phyloP scores from a whole-genome alignment of 140 eudicot species.

The Erigeron philadelphicus region DNA sequence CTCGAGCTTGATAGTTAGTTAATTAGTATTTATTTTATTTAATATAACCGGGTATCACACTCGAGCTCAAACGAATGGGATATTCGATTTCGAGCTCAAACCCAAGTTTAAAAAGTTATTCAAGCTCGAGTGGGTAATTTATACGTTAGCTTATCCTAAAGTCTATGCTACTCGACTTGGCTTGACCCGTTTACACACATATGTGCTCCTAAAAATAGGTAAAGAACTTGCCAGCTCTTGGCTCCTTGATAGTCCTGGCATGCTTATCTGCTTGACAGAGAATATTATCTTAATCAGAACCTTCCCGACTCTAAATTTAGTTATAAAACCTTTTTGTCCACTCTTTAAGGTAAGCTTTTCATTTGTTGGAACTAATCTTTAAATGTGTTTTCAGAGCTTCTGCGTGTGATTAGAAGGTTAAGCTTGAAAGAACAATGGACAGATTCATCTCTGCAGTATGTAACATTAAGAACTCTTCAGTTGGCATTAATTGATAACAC shows the following conservation, averaged over 20 bases:
- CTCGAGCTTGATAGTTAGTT: too few species aligned
- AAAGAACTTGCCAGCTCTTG: conserved; percentile 8
- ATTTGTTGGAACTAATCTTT: conserved; percentile 15
- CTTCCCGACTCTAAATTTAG: conserved; percentile 5
- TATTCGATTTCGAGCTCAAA: too few species aligned
- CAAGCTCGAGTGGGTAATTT: too few species aligned
- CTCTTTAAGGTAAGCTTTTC: conserved; percentile 8
- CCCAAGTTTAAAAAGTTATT: too few species aligned
- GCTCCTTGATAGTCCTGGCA: conserved; percentile 9
- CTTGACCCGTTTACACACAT: too few species aligned
- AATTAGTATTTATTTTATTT: too few species aligned
- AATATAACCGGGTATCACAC: too few species aligned
- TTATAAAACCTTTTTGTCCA: background rate
- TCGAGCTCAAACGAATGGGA: too few species aligned
- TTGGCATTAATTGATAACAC: conserved; percentile 68
- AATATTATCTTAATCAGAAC: conserved; percentile 4
- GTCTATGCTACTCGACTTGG: too few species aligned
- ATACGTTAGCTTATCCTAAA: too few species aligned
- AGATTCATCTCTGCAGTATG: conserved; percentile 62
- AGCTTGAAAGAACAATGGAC: conserved; percentile 73
- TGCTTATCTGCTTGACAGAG: conserved; percentile 15
- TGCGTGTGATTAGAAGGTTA: conserved; percentile 87
- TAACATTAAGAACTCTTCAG: conserved; percentile 76
- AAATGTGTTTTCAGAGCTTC: conserved; percentile 56
- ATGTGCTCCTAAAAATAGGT: background rate